Conservation (phyloP, 352 stramenopile genomes). For the Globisporangium polare region DNA sequence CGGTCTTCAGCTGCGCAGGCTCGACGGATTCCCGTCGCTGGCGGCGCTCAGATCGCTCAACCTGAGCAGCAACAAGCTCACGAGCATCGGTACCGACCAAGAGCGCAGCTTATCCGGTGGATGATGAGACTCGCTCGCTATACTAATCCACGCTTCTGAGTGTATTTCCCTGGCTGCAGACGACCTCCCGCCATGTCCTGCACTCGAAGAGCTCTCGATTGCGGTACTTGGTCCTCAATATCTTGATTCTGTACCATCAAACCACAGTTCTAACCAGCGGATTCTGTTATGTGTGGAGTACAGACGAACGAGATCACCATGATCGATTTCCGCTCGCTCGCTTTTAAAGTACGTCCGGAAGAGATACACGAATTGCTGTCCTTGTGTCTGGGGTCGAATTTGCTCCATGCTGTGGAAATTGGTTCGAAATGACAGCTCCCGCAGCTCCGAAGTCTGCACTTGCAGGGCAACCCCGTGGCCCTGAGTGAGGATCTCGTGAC, state of each 20-base stretch:
- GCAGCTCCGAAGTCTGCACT: slow-evolving; percentile 41
- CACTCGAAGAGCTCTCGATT: slow-evolving; percentile 51
- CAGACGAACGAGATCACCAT: slow-evolving; percentile 49
- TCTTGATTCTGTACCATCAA: neutral
- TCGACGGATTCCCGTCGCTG: slow-evolving; percentile 46
- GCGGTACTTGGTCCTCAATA: slow-evolving; percentile 16
- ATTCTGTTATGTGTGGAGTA: neutral
- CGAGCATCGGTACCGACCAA: slow-evolving; percentile 29
- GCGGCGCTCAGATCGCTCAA: slow-evolving; percentile 39
- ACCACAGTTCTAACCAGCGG: too few relatives aligned
- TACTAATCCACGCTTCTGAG: neutral
- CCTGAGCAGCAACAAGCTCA: slow-evolving; percentile 44
- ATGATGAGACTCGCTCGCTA: neutral
- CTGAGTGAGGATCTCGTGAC: slow-evolving; percentile 13
- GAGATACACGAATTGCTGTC: neutral
- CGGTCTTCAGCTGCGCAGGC: slow-evolving; percentile 29
- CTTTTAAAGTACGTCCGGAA: slow-evolving; percentile 22
- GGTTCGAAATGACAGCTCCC: slow-evolving; percentile 30
- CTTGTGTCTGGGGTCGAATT: neutral
- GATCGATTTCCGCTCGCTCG: slow-evolving; percentile 39
- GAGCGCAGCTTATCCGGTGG: too few relatives aligned
- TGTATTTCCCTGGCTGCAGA: slow-evolving; percentile 18
- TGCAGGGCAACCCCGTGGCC: slow-evolving; percentile 34
- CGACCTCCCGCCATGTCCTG: slow-evolving; percentile 32
- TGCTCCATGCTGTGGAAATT: neutral